A percentile compares a stretch with the other conserved stretches of the same genome.
phyloP scores from a whole-genome alignment of 441 rosid genomes.

The Adansonia grandidieri region DNA sequence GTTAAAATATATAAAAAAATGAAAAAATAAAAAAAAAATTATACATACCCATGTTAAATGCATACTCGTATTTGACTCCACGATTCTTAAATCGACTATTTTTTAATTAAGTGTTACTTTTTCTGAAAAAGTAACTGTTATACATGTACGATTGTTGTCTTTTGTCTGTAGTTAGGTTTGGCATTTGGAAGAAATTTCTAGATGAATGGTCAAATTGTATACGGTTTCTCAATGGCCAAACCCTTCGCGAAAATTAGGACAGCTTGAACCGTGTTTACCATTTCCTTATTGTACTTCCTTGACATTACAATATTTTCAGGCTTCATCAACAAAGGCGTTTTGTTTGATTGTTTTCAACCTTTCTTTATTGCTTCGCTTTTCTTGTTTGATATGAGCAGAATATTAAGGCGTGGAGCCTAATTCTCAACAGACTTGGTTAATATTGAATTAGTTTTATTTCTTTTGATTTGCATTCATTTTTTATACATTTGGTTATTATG shows the following conservation, averaged over 20 bases:
- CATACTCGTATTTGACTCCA: too few relatives aligned
- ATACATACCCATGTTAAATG: too few relatives aligned
- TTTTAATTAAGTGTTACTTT: too few relatives aligned
- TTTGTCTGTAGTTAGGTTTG: constrained; percentile 17
- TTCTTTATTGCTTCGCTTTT: background rate
- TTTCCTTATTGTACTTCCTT: constrained; percentile 5
- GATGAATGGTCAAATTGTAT: constrained; percentile 1
- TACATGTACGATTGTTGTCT: constrained; percentile 26
- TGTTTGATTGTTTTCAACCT: too few relatives aligned
- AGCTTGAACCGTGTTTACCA: background rate
- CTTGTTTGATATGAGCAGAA: background rate
- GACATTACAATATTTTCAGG: too few relatives aligned
- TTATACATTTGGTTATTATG: too few relatives aligned
- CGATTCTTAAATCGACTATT: too few relatives aligned
- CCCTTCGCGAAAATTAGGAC: constrained; percentile 6
- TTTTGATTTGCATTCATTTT: too few relatives aligned
- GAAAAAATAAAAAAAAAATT: too few relatives aligned
- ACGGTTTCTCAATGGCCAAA: constrained; percentile 22
- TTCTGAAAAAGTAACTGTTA: background rate
- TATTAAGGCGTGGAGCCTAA: background rate
- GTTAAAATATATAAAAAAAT: too few relatives aligned
- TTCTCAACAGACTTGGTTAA: background rate
- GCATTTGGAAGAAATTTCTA: constrained; percentile 18
- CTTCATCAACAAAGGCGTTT: too few relatives aligned
- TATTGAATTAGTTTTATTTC: background rate